A percentile compares a stretch with the other conserved stretches of the same genome.
These are phyloP conservation scores for Chaetomium fimeti DNA, from an alignment of 495 filamentous ascomycete genomes.

Conservation along the genomic window DNA sequence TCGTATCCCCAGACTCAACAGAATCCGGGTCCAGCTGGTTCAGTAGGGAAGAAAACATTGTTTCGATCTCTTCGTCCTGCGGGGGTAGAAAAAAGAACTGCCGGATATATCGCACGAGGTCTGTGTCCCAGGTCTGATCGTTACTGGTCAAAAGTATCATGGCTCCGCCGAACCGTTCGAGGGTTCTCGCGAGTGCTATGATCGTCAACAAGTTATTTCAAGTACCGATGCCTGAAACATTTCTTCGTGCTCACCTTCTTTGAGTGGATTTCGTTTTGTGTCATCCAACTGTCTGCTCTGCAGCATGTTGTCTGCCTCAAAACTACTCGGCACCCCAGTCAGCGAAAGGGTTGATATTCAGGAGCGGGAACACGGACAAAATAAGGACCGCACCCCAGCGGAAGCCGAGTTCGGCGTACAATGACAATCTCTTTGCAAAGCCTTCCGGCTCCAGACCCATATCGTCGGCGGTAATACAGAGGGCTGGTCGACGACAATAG, in stretches of 20 bases:
- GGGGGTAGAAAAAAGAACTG: not conserved
- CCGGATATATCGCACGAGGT: not conserved
- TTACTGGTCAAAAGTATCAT: not conserved
- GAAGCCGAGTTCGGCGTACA: not conserved
- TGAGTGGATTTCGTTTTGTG: not conserved
- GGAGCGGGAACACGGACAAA: not conserved
- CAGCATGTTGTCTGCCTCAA: not conserved
- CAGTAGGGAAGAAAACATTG: not conserved
- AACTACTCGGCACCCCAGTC: not conserved
- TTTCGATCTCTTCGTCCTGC: not conserved
- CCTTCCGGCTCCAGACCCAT: not conserved
- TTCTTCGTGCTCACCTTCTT: not conserved
- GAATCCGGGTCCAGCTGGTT: not conserved
- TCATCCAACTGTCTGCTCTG: not conserved
- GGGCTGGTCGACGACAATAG: not conserved
- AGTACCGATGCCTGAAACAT: not conserved
- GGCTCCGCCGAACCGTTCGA: not conserved
- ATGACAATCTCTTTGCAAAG: not conserved
- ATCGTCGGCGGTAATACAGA: not conserved
- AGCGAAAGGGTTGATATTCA: not conserved
- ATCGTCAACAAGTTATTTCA: not conserved
- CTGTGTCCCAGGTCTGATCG: not conserved
- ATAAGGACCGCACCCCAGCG: constrained; percentile 7
- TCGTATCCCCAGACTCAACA: not conserved
- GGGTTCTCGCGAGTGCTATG: not conserved